Base-by-base conservation (phyloP, 192 early-diverging fungal genomes). In the Physocladia obscura region DNA sequence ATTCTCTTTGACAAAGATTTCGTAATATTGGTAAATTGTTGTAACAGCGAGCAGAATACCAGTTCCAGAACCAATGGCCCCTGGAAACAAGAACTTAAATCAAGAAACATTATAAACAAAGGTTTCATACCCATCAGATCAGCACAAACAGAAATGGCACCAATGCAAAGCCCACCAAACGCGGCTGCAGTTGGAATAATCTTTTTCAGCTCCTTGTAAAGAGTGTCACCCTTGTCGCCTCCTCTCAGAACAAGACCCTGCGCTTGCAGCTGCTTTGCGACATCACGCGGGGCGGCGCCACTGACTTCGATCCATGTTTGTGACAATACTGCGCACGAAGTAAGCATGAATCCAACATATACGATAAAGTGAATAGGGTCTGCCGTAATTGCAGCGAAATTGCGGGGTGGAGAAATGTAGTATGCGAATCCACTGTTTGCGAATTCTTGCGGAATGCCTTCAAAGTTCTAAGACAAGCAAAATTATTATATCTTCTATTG, bases 131-230 rank as follows among this genome's bases (percentile, higher is more conserved):
- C 96, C 38, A 99, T 80, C 73, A 99, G 87, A 84, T 99, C 97
- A 26, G 97, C 97, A 76, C 92, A 80, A 47, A 99, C 95, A 50
- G 93, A 95, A 57, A 99, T 79, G 26, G 92, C 90, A 62, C 95
- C 97, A 77, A 99, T 92, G 76, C 91, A 93, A 22, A 98, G 89
- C 69, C 97, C 97, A 72, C 97, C 97, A 64, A 99, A 94, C 44
- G 92, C 90, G 22, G 97, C 97, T 57, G 97, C 97, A 55, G 91
- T 94, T 13, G 97, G 97, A 75, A 99, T 99, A 56, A 97, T 88
- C 67, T 93, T 89, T 89, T 99, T 99, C 75, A 99, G 87, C 87
- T 98, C 96, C 90, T 98, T 99, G 89, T 99, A 99, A 91, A 97
- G 92, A 59, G 93, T 93, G 17, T 83, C 88, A 67, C 96, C 95